Conservation (phyloP, 306 rosid species). For the Myrica gale region DNA sequence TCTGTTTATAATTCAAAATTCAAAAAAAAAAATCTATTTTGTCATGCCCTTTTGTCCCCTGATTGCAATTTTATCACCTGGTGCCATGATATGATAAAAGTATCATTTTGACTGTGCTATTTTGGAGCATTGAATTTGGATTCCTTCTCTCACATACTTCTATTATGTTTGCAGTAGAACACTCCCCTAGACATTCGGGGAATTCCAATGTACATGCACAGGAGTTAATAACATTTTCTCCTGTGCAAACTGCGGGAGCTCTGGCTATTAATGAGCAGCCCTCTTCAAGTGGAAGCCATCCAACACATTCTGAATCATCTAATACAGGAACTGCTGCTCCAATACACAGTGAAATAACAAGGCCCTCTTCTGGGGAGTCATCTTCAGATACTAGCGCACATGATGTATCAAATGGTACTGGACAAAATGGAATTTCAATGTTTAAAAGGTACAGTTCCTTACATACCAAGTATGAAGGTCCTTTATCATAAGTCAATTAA, state of each 20-base stretch:
- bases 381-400: slow-evolving; percentile 37
- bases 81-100: neutral
- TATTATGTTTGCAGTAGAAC: slow-evolving; percentile 58
- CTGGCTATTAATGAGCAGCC: slow-evolving; percentile 32
- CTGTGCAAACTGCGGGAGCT: slow-evolving; percentile 38
- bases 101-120: slow-evolving; percentile 21
- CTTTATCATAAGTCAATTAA: slow-evolving; percentile 8
- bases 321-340: slow-evolving; percentile 35
- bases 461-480: slow-evolving; percentile 23
- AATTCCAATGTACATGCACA: slow-evolving; percentile 35
- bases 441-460: slow-evolving; percentile 71
- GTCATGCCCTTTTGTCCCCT: slow-evolving; percentile 9
- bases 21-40: neutral
- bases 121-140: slow-evolving; percentile 11
- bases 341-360: slow-evolving; percentile 31
- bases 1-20: slow-evolving; percentile 18
- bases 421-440: slow-evolving; percentile 64
- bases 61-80: neutral
- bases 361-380: slow-evolving; percentile 33
- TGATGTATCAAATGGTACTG: slow-evolving; percentile 38
- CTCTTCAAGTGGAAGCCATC: slow-evolving; percentile 37
- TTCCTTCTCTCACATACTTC: slow-evolving; percentile 17
- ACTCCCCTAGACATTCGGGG: slow-evolving; percentile 35
- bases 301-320: slow-evolving; percentile 40
- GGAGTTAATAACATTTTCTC: slow-evolving; percentile 42